Base-by-base conservation (phyloP, 2,329 filamentous ascomycete species). In the Diaporthe eres region DNA sequence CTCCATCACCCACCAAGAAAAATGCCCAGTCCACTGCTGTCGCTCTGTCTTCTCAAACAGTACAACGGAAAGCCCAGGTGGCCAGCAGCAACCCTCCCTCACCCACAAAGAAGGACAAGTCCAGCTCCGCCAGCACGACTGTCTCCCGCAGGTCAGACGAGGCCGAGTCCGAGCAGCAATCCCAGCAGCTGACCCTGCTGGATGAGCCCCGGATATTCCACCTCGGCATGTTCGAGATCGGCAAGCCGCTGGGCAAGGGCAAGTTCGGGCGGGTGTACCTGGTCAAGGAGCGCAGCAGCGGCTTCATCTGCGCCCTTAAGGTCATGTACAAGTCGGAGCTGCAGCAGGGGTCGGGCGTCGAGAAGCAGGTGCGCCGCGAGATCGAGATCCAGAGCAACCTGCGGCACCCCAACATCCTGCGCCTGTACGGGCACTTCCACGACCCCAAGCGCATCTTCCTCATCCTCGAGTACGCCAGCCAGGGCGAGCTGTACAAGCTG, bases 171-270 rank as follows among this genome's bases (percentile, higher is more conserved):
- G 90, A 92, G 79, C 86, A 87, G 60, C 88, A 88, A 78, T 88
- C 88, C 68, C 88, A 92, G 65, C 91, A 93, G 81, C 89, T 77
- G 44, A 77, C 76, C 31, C 70, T 75, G 10, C 63, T 75, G 91
- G 51, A 81, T 77, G 75, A 86, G 28, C 89, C 89, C 58, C 92
- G 91, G 80, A 85, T 95, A 79, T 96, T 96, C 85, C 95, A 98
- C 82, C 91, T 98, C 5, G 94, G 95, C 85, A 97, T 97, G 94
- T 98, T 98, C 83, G 95, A 98, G 84, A 98, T 97, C 78, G 94
- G 94, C 53, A 94, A 95, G 79, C 94, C 94, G 1, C 87, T 97
- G 4, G 94, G 94, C 72, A 97, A 97, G 85, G 94, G 94, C 78
- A 97, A 97, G 83, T 97, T 97, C 81, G 94, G 94, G 2, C 91